phyloP scores from a whole-genome alignment of 768 basidiomycete genomes.

The Scleroderma bovista region DNA sequence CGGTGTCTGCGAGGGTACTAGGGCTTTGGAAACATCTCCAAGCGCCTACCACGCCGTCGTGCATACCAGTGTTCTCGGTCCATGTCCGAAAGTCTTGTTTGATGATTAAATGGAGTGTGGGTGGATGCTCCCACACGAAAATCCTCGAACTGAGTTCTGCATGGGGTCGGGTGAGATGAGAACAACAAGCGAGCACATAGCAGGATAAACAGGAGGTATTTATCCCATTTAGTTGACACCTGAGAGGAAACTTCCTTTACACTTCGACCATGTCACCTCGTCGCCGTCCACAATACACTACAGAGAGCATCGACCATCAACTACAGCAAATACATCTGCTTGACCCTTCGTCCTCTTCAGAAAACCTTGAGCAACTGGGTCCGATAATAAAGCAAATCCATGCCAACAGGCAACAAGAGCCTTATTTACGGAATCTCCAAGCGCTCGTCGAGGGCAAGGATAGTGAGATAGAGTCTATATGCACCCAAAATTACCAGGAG shows the following conservation, averaged over 20 bases:
- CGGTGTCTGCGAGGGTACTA: slow-evolving; percentile 51
- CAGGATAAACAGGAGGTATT: background rate
- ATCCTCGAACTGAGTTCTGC: slow-evolving; percentile 28
- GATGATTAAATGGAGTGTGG: background rate
- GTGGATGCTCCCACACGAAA: slow-evolving; percentile 32
- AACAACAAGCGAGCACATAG: no score
- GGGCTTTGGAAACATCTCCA: slow-evolving; percentile 70
- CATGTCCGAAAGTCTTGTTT: slow-evolving; percentile 71
- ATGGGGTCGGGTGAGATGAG: no score
- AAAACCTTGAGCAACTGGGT: slow-evolving; percentile 93
- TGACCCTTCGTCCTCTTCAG: slow-evolving; percentile 81
- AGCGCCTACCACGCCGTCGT: slow-evolving; percentile 78
- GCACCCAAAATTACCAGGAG: slow-evolving; percentile 95
- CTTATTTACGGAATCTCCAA: slow-evolving; percentile 80
- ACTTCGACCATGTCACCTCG: slow-evolving; percentile 62
- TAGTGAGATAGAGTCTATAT: slow-evolving; percentile 92
- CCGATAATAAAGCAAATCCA: slow-evolving; percentile 94
- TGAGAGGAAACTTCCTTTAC: background rate
- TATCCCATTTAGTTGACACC: no score
- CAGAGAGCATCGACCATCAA: slow-evolving; percentile 83
- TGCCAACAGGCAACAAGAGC: slow-evolving; percentile 80
- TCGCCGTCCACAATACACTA: slow-evolving; percentile 65
- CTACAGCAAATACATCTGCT: slow-evolving; percentile 88
- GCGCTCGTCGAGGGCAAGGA: slow-evolving; percentile 93
- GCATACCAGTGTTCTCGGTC: slow-evolving; percentile 78